A percentile compares a stretch with the other conserved stretches of the same genome.
Conservation (phyloP, 306 rosid species). For the Citrullus mucosospermus region DNA sequence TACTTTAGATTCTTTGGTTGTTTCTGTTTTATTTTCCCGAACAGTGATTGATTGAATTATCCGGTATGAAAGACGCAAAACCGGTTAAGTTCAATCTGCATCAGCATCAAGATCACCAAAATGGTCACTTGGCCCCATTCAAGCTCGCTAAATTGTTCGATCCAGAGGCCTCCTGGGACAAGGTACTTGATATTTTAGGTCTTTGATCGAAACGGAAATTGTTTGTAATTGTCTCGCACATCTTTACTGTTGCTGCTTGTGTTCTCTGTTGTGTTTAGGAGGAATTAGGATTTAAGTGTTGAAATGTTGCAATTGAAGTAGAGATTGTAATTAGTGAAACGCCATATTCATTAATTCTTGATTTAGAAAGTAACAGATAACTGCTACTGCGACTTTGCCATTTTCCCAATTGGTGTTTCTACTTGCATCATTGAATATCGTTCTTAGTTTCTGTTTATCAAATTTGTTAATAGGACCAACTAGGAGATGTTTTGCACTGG, state of each 20-base stretch:
- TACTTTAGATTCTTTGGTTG: not conserved
- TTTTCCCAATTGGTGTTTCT: not conserved
- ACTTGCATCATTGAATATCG: not conserved
- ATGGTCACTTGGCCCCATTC: constrained; percentile 85
- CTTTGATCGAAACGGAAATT: not conserved
- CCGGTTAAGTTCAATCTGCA: constrained; percentile 34
- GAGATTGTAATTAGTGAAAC: not conserved
- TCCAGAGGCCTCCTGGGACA: constrained; percentile 99
- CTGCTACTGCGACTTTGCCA: not conserved
- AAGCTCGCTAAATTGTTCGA: constrained; percentile 81
- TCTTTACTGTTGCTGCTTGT: not conserved
- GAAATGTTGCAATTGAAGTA: not conserved
- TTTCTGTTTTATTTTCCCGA: not conserved
- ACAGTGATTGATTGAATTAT: not conserved
- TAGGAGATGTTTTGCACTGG: constrained; percentile 98
- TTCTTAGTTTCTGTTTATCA: not conserved
- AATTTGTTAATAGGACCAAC: constrained; percentile 52
- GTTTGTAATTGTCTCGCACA: not conserved
- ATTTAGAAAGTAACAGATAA: not conserved
- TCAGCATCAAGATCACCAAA: constrained; percentile 48
- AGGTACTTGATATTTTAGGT: constrained; percentile 35
- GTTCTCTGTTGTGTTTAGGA: not conserved
- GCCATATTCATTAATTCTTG: not conserved
- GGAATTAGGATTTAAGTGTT: not conserved
- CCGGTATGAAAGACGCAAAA: constrained; percentile 82